These are phyloP conservation scores for Paspalum vaginatum DNA, from an alignment of 176 grass and related monocot species.

Conservation along the genomic window DNA sequence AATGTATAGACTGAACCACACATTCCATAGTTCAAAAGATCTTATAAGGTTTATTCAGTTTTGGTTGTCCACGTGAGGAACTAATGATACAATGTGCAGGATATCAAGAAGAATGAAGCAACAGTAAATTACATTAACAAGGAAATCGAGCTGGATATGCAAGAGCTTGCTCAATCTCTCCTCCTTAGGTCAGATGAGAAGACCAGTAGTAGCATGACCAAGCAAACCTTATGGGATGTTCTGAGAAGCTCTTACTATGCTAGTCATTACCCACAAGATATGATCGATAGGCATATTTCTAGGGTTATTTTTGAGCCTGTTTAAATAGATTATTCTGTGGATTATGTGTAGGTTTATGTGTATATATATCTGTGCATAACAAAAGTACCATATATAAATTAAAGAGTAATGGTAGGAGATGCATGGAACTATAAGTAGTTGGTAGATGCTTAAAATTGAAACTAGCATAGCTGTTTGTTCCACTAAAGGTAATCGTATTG, in stretches of 20 bases:
- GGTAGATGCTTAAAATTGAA: not conserved
- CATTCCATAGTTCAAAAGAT: not conserved
- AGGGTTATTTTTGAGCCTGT: constrained; percentile 53
- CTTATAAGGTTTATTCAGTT: not conserved
- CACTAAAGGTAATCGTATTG: not conserved
- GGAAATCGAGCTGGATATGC: constrained; percentile 42
- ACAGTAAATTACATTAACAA: constrained; percentile 3
- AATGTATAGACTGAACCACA: not conserved
- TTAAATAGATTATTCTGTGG: not conserved
- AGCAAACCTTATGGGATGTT: constrained; percentile 50
- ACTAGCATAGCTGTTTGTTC: not conserved
- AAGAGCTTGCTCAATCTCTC: constrained; percentile 47
- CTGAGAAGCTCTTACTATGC: constrained; percentile 59
- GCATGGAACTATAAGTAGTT: not conserved
- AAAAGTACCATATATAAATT: not conserved
- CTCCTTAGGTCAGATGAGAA: constrained; percentile 11
- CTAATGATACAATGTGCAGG: constrained; percentile 18
- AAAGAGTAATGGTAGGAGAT: not conserved
- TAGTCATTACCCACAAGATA: constrained; percentile 34
- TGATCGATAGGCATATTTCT: constrained; percentile 43
- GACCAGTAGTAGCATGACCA: constrained; percentile 23
- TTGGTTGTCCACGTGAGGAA: not conserved
- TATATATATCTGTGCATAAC: not conserved
- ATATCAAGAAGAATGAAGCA: not conserved
- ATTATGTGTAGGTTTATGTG: not conserved